Conservation (phyloP, 139 green algal species). For the Choricystis sp. region DNA sequence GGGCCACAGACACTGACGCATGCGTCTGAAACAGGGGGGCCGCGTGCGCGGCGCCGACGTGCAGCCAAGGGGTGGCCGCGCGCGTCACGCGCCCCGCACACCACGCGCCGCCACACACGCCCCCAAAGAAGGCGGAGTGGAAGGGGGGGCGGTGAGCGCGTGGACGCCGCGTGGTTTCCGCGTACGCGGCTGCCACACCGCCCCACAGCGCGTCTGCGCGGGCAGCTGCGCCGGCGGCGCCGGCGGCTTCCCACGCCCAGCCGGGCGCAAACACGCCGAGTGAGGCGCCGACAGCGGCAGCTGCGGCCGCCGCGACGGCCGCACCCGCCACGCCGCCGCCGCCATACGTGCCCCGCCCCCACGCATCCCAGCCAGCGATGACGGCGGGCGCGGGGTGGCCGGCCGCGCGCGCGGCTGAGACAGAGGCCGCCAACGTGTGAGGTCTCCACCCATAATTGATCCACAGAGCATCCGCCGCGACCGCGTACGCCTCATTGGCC, state of each 20-base stretch:
- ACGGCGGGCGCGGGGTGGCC: neutral
- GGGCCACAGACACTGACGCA: no score
- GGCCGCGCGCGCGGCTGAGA: neutral
- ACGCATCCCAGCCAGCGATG: neutral
- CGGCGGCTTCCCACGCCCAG: neutral
- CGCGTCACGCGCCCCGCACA: no score
- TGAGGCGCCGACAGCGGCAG: neutral
- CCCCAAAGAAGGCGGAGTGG: no score
- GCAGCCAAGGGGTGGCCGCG: no score
- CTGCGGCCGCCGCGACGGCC: no score
- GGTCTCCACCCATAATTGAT: neutral
- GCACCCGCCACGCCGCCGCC: no score
- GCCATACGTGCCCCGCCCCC: neutral
- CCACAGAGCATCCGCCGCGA: neutral
- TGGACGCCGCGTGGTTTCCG: no score
- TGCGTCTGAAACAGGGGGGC: no score
- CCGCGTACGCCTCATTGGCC: neutral
- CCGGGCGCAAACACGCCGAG: neutral
- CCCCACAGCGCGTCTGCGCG: neutral
- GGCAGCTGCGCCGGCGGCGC: no score
- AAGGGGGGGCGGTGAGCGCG: no score
- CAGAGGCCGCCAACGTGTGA: neutral
- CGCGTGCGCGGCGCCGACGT: no score
- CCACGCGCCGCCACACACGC: no score
- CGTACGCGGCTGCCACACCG: neutral